Evolutionary conservation across 768 basidiomycete genomes (phyloP).

Genomic region (Pisolithus orientalis): DNA sequence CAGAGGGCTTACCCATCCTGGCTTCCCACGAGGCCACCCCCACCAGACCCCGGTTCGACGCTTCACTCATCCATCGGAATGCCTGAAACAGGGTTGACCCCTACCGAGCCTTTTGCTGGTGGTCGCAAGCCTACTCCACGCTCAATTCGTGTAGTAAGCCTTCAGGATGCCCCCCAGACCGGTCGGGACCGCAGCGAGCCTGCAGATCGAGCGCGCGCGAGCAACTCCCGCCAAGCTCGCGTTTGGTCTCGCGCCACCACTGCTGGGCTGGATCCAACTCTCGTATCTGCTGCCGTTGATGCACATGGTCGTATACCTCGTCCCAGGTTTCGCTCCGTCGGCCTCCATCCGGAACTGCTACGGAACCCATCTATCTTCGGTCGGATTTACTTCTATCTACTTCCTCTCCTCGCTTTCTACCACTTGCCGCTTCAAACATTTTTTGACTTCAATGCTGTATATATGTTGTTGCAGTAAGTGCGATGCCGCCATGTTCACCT

Average conservation of each 20-base stretch:
- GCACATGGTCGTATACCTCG: conserved; percentile 34
- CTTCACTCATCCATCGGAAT: conserved; percentile 50
- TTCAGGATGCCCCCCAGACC: conserved; percentile 44
- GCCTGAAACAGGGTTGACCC: conserved; percentile 27
- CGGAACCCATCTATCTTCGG: conserved; percentile 51
- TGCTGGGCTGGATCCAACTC: conserved; percentile 36
- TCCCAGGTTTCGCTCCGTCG: conserved; percentile 62
- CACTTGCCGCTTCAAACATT: conserved; percentile 75
- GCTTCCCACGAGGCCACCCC: conserved; percentile 75
- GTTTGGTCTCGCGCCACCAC: conserved; percentile 57
- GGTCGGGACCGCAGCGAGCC: conserved; percentile 41
- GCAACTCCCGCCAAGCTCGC: conserved; percentile 35
- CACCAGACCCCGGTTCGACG: conserved; percentile 69
- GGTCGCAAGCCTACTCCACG: conserved; percentile 79
- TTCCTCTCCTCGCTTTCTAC: conserved; percentile 64
- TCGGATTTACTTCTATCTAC: conserved; percentile 60
- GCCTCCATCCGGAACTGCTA: conserved; percentile 63
- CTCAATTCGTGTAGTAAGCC: conserved; percentile 74
- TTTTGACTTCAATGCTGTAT: conserved; percentile 86
- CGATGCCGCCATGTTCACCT: background rate
- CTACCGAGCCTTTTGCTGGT: conserved; percentile 28
- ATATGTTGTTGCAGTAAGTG: conserved; percentile 77
- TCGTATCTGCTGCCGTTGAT: conserved; percentile 33
- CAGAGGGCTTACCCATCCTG: conserved; percentile 79
- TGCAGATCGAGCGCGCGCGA: conserved; percentile 44